Evolutionary conservation across 2,329 filamentous ascomycete species (phyloP), one percentile per base, ranked within the genome.

Genomic region (Penicillium sp.): DNA sequence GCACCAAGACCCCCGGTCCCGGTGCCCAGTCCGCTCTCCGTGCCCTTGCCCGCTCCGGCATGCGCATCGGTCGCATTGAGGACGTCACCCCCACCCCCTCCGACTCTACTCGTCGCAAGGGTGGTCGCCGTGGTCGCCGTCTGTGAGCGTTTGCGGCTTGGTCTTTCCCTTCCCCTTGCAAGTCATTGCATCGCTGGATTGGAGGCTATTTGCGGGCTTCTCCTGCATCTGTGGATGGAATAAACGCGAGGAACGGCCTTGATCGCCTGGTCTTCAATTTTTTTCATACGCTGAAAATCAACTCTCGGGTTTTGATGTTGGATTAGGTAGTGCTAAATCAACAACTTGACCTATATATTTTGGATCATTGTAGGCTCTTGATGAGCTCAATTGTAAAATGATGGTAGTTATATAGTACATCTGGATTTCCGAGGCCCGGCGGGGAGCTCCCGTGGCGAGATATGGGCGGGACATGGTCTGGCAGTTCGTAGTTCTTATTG

Each of bases 71-170:
- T 79, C 90, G 94, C 78, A 99, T 99, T 76, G 94, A 99, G 89
- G 94, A 99, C 80, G 94, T 99, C 68, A 99, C 95, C 74, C 94
- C 94, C 74, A 99, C 94, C 63, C 94, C 95, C 74, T 99, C 94
- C 81, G 94, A 99, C 83, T 96, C 91, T 80, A 99, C 94, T 76
- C 91, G 94, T 84, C 92, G 93, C 85, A 99, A 99, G 92, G 94
- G 94, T 85, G 94, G 94, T 97, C 92, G 94, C 83, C 93, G 94
- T 90, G 94, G 94, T 97, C 94, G 94, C 84, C 93, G 94, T 96
- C 90, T 99, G 82, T 99, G 85, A 90, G 82, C 79, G 74, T 77
- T 65, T 78, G 70, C 69, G 66, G 48, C 29, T 57, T 45, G 60
- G 63, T 63, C 51, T 72, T 73, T 67, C 66, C 65, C 60, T 60